These are phyloP conservation scores for Yamadazyma taylorii DNA, from an alignment of 1,139 yeast genomes.

Conservation along the genomic window DNA sequence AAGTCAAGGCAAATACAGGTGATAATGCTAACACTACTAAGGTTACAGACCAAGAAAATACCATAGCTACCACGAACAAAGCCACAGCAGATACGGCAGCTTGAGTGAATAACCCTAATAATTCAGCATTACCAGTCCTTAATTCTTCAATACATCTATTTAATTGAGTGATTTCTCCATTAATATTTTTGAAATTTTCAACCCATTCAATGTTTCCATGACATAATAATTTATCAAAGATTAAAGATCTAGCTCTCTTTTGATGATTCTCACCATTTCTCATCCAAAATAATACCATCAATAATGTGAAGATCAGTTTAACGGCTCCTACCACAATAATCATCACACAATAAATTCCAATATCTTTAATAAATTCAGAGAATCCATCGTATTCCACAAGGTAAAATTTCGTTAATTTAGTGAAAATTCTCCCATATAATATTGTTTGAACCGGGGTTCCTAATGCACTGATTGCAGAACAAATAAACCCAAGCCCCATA, in stretches of 20 bases:
- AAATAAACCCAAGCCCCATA: constrained; percentile 22
- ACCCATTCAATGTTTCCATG: constrained; percentile 49
- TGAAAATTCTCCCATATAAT: constrained; percentile 65
- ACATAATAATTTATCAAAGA: constrained; percentile 14
- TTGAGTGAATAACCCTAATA: constrained; percentile 57
- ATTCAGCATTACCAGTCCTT: constrained; percentile 68
- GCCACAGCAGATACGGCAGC: constrained; percentile 54
- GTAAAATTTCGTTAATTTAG: constrained; percentile 42
- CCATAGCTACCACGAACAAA: constrained; percentile 65
- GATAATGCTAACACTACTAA: constrained; percentile 67
- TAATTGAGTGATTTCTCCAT: constrained; percentile 65
- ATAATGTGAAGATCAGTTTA: constrained; percentile 52
- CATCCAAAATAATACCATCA: constrained; percentile 64
- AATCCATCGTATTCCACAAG: constrained; percentile 25
- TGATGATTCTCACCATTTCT: constrained; percentile 73
- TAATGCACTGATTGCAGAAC: constrained; percentile 42
- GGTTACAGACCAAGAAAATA: constrained; percentile 82
- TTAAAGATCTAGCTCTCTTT: constrained; percentile 47
- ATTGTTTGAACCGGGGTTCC: constrained; percentile 66
- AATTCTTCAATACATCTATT: constrained; percentile 80
- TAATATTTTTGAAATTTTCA: constrained; percentile 52
- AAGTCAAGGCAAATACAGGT: constrained; percentile 60
- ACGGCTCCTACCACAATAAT: constrained; percentile 60
- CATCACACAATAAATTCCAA: constrained; percentile 51
- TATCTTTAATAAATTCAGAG: constrained; percentile 39